These are phyloP conservation scores for Fraxinus americana DNA, from an alignment of 257 asterid genomes.

Conservation along the genomic window DNA sequence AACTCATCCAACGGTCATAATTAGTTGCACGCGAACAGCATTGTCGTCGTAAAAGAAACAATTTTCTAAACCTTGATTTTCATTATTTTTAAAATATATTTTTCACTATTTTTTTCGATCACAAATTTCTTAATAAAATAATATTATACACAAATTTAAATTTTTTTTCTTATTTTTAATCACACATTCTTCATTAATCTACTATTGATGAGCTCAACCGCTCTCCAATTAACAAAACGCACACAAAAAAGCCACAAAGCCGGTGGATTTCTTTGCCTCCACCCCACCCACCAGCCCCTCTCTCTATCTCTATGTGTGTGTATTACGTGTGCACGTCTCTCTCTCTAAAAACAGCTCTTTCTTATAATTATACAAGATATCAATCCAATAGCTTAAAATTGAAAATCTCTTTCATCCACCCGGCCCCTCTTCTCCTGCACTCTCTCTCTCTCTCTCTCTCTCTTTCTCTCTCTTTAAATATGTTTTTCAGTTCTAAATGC, in stretches of 20 bases:
- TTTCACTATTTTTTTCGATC: too few species aligned
- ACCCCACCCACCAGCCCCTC: background rate
- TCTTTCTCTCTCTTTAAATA: constrained; percentile 21
- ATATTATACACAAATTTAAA: too few species aligned
- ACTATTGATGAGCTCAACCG: constrained; percentile 10
- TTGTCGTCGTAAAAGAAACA: constrained; percentile 34
- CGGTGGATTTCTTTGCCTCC: constrained; percentile 28
- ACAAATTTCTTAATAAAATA: too few species aligned
- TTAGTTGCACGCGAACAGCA: constrained; percentile 24
- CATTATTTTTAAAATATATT: too few species aligned
- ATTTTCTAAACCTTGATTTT: background rate
- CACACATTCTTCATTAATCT: too few species aligned
- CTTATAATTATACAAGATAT: constrained; percentile 45
- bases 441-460: background rate
- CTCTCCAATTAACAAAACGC: constrained; percentile 8
- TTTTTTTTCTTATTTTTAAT: too few species aligned
- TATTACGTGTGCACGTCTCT: background rate
- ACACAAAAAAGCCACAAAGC: constrained; percentile 21
- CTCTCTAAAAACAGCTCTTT: constrained; percentile 28
- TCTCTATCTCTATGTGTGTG: constrained; percentile 24
- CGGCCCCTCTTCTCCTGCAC: background rate
- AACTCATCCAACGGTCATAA: constrained; percentile 40
- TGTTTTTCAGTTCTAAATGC: constrained; percentile 30
- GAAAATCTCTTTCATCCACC: constrained; percentile 2
- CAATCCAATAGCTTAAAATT: constrained; percentile 43